Percentiles rank a stretch among this genome's conserved stretches.
Conservation (phyloP, 345 rosid genomes). For the Boechera stricta region DNA sequence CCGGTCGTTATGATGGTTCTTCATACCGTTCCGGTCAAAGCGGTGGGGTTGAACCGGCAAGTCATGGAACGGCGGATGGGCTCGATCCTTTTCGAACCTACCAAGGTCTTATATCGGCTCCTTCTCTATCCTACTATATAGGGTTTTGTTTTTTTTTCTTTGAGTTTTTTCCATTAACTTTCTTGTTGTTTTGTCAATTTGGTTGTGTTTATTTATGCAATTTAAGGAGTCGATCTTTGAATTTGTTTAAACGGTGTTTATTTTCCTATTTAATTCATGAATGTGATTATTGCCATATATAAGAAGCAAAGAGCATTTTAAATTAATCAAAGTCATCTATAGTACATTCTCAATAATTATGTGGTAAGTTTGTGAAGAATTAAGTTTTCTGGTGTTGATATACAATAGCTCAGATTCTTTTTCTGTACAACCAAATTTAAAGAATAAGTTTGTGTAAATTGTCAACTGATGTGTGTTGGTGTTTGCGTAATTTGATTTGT, state of each 20-base stretch:
- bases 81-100: slow-evolving; percentile 44
- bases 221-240: slow-evolving; percentile 18
- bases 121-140: not conserved
- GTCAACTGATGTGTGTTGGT: not conserved
- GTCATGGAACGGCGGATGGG: slow-evolving; percentile 43
- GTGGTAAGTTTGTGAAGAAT: not conserved
- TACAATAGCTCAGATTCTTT: not conserved
- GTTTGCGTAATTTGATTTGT: not conserved
- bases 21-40: slow-evolving; percentile 12
- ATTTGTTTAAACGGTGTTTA: slow-evolving; percentile 13
- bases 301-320: not conserved
- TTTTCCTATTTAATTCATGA: not conserved
- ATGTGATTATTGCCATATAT: not conserved
- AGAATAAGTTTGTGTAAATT: not conserved
- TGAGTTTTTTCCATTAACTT: not conserved
- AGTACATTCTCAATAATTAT: not conserved
- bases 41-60: slow-evolving; percentile 43
- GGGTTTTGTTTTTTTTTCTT: not conserved
- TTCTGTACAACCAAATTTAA: not conserved
- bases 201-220: slow-evolving; percentile 5
- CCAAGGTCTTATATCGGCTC: slow-evolving; percentile 42
- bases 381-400: not conserved
- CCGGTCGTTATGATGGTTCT: not conserved
- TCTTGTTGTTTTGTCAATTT: not conserved
- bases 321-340: not conserved